phyloP scores from a whole-genome alignment of 2,329 filamentous ascomycete genomes.

The Periconia sp. region DNA sequence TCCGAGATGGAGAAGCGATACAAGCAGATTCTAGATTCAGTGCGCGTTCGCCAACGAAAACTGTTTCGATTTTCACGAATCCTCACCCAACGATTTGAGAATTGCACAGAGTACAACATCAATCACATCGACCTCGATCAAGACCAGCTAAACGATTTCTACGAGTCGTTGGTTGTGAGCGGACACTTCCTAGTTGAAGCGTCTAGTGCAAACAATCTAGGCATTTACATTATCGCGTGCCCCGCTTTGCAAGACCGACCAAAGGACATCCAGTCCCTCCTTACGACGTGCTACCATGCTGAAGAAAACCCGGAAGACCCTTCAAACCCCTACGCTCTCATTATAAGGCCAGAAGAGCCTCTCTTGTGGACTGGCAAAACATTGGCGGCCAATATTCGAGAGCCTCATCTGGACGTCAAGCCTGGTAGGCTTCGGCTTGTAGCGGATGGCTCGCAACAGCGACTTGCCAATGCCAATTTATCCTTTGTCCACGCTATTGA shows the following conservation, averaged over 20 bases:
- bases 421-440: conserved; percentile 85
- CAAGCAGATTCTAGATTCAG: conserved; percentile 93
- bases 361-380: conserved; percentile 83
- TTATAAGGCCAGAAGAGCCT: conserved; percentile 80
- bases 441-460: conserved; percentile 81
- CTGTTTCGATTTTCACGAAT: conserved; percentile 93
- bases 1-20: conserved; percentile 96
- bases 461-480: conserved; percentile 78
- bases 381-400: conserved; percentile 72
- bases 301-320: conserved; percentile 74
- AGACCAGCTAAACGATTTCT: conserved; percentile 75
- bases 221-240: conserved; percentile 84
- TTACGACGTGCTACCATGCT: conserved; percentile 78
- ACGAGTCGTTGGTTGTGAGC: conserved; percentile 78
- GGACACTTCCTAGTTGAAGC: conserved; percentile 87
- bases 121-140: conserved; percentile 71
- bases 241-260: conserved; percentile 75
- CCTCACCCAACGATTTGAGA: conserved; percentile 92
- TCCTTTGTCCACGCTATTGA: conserved; percentile 80
- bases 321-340: conserved; percentile 81
- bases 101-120: conserved; percentile 93
- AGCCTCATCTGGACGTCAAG: conserved; percentile 84
- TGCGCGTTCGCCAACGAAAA: conserved; percentile 94
- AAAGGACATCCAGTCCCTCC: conserved; percentile 83
- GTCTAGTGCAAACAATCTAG: conserved; percentile 69